Conservation (phyloP, 1,284 basidiomycete genomes). For the Sporisorium exsertum region DNA sequence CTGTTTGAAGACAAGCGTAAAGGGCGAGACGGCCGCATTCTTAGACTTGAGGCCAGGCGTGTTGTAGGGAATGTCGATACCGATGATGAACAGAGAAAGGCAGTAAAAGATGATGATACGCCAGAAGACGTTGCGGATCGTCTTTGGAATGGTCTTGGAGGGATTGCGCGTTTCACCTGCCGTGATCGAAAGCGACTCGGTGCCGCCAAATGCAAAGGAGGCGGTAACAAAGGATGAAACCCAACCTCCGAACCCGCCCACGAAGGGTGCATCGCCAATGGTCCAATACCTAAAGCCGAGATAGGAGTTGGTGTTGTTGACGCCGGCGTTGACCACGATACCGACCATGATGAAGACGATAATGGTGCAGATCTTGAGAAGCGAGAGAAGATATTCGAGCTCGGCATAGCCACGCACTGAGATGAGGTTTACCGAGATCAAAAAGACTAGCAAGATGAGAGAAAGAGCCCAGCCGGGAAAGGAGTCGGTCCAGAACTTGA, state of each 20-base stretch:
- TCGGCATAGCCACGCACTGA: conserved; percentile 80
- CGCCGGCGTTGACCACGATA: conserved; percentile 52
- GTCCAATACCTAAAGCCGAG: conserved; percentile 63
- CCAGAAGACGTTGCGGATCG: conserved; percentile 75
- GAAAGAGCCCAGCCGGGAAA: conserved; percentile 43
- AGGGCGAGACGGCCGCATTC: conserved; percentile 41
- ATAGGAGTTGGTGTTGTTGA: conserved; percentile 40
- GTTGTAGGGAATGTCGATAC: conserved; percentile 73
- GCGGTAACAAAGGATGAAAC: conserved; percentile 79
- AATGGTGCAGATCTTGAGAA: conserved; percentile 46
- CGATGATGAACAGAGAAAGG: conserved; percentile 73
- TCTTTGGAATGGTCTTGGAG: conserved; percentile 49
- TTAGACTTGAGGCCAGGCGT: conserved; percentile 43
- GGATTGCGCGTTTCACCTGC: conserved; percentile 58
- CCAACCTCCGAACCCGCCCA: conserved; percentile 63
- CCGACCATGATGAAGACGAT: conserved; percentile 45
- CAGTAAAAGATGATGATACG: conserved; percentile 74
- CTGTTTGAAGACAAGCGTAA: conserved; percentile 68
- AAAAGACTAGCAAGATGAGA: conserved; percentile 71
- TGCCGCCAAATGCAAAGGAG: conserved; percentile 74
- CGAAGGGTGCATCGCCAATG: conserved; percentile 72
- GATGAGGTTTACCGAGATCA: conserved; percentile 50
- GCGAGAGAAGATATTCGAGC: conserved; percentile 68
- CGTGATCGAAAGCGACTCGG: conserved; percentile 73
- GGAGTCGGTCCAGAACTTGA: conserved; percentile 44